These are phyloP conservation scores for Monilinia vaccinii-corymbosi DNA, from an alignment of 2,329 filamentous ascomycete genomes.

Conservation along the genomic window DNA sequence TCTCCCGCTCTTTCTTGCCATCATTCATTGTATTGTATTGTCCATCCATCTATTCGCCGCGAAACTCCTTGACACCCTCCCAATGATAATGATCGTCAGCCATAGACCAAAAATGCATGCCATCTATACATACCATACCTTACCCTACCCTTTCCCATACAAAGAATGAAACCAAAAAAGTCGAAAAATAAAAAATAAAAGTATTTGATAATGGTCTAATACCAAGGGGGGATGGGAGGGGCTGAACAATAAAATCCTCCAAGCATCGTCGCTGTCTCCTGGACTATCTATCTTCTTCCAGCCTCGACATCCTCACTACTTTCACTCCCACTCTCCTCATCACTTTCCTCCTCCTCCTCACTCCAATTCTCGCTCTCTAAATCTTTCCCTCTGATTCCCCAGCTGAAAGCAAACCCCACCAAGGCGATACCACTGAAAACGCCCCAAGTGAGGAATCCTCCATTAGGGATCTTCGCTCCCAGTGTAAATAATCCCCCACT, in stretches of 20 bases:
- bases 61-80: not conserved
- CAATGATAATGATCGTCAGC: not conserved
- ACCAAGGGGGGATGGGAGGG: too few species aligned
- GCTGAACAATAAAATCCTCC: not conserved
- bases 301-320: not conserved
- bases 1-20: not conserved
- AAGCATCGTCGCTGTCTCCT: not conserved
- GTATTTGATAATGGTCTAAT: not conserved
- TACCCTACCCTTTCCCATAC: not conserved
- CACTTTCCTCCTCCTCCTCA: constrained; percentile 18
- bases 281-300: not conserved
- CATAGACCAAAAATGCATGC: not conserved
- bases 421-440: constrained; percentile 78
- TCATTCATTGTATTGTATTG: too few species aligned
- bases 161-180: not conserved
- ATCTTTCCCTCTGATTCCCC: constrained; percentile 60
- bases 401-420: constrained; percentile 68
- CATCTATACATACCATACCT: too few species aligned
- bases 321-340: constrained; percentile 16
- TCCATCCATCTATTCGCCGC: not conserved
- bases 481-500: constrained; percentile 81
- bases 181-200: too few species aligned
- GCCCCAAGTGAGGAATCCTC: constrained; percentile 78
- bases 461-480: constrained; percentile 64
- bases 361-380: constrained; percentile 44